Percentiles rank a stretch among this genome's conserved stretches.
These are phyloP conservation scores for Phytophthora pisi DNA, from an alignment of 352 stramenopile genomes.

Conservation along the genomic window DNA sequence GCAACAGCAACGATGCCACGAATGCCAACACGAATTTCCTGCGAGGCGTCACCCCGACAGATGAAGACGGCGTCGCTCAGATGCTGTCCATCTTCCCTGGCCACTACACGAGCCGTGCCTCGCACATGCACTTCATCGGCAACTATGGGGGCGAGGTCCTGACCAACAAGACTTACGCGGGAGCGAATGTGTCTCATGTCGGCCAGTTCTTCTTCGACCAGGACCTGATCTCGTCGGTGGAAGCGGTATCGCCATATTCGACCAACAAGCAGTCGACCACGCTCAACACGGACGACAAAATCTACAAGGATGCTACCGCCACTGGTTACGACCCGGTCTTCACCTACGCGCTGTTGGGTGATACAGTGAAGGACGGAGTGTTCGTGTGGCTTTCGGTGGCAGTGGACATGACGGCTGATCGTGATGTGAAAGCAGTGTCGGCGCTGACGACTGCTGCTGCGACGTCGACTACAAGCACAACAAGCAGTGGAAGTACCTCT, in stretches of 20 bases:
- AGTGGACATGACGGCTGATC: slow-evolving; percentile 21
- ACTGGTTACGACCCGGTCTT: slow-evolving; percentile 26
- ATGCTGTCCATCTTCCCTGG: slow-evolving; percentile 35
- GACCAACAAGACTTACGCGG: slow-evolving; percentile 31
- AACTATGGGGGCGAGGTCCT: slow-evolving; percentile 27
- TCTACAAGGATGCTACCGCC: slow-evolving; percentile 1
- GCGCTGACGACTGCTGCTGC: background rate
- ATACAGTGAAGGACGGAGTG: slow-evolving; percentile 9
- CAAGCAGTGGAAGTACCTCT: background rate
- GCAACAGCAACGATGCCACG: slow-evolving; percentile 15
- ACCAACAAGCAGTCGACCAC: slow-evolving; percentile 22
- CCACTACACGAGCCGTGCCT: slow-evolving; percentile 27
- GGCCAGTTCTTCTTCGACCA: slow-evolving; percentile 40
- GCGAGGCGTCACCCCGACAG: slow-evolving; percentile 24
- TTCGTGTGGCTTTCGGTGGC: slow-evolving; percentile 24
- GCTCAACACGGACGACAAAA: slow-evolving; percentile 23
- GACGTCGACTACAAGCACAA: background rate
- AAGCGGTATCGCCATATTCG: slow-evolving; percentile 12
- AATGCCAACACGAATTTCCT: slow-evolving; percentile 34
- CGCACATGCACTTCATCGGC: slow-evolving; percentile 29
- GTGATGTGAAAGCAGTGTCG: slow-evolving; percentile 9
- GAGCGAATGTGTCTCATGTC: slow-evolving; percentile 23
- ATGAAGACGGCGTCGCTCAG: slow-evolving; percentile 28
- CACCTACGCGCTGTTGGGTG: slow-evolving; percentile 19
- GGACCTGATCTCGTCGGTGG: slow-evolving; percentile 24